Conservation (phyloP, 2,329 filamentous ascomycete genomes). For the Trichoderma sp. region DNA sequence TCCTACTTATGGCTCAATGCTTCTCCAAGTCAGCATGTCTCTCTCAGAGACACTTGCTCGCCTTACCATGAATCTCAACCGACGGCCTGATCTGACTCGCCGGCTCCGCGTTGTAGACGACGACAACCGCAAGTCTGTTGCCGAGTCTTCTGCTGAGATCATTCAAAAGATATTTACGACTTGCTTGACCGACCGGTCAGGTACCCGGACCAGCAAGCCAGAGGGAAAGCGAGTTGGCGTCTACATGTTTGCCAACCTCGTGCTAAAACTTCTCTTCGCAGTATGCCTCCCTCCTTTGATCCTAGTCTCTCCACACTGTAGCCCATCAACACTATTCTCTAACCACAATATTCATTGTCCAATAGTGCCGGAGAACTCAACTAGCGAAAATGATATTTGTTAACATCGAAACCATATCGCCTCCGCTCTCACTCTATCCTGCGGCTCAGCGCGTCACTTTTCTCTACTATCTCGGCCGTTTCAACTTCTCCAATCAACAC, state of each 20-base stretch:
- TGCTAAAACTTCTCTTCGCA: constrained; percentile 82
- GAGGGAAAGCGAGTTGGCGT: constrained; percentile 85
- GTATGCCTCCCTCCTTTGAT: constrained; percentile 41
- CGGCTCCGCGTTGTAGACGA: constrained; percentile 63
- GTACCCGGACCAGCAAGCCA: constrained; percentile 63
- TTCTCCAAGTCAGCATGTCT: constrained; percentile 80
- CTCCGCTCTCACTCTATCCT: constrained; percentile 77
- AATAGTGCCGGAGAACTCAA: constrained; percentile 74
- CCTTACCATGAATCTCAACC: constrained; percentile 80
- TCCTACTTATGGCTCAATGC: constrained; percentile 72
- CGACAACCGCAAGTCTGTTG: constrained; percentile 72
- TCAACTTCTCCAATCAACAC: constrained; percentile 81
- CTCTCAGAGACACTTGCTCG: constrained; percentile 77
- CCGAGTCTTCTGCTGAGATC: constrained; percentile 83
- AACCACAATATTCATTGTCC: not conserved
- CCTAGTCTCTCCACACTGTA: too few species aligned
- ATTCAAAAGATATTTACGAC: constrained; percentile 90
- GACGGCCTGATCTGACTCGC: constrained; percentile 72
- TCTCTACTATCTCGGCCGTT: constrained; percentile 90
- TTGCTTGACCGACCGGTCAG: constrained; percentile 77
- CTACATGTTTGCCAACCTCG: constrained; percentile 89
- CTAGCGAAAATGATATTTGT: constrained; percentile 86
- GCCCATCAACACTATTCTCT: not conserved
- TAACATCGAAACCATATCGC: constrained; percentile 80
- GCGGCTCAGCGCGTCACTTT: constrained; percentile 87